Percentiles rank a stretch among this genome's conserved stretches.
phyloP scores from a whole-genome alignment of 352 stramenopile species.

The Globisporangium abappressorium region DNA sequence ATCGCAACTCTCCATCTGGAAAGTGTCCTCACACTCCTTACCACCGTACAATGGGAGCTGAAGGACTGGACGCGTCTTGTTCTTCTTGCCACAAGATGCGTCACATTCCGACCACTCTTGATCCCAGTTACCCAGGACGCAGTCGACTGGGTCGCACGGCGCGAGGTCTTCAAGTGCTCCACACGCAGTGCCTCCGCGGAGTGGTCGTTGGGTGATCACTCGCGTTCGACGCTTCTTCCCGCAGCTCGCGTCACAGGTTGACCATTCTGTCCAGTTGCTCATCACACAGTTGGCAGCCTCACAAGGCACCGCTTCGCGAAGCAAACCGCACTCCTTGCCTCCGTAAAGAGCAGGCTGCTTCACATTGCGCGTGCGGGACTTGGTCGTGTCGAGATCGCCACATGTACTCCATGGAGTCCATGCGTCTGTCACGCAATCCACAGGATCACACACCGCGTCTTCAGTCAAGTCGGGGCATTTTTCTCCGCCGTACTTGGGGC shows the following conservation, averaged over 20 bases:
- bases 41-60: conserved; percentile 37
- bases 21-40: conserved; percentile 26
- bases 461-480: conserved; percentile 29
- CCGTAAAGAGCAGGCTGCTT: conserved; percentile 31
- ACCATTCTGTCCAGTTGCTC: conserved; percentile 40
- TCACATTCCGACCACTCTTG: conserved; percentile 36
- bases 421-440: conserved; percentile 37
- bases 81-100: conserved; percentile 24
- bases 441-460: conserved; percentile 32
- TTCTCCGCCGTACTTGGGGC: conserved; percentile 35
- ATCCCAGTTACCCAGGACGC: conserved; percentile 35
- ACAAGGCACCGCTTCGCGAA: conserved; percentile 38
- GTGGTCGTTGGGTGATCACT: conserved; percentile 26
- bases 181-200: conserved; percentile 32
- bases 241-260: conserved; percentile 31
- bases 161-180: conserved; percentile 32
- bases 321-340: conserved; percentile 27
- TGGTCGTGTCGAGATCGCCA: conserved; percentile 24
- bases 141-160: conserved; percentile 42
- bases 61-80: conserved; percentile 35
- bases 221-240: conserved; percentile 41
- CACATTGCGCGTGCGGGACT: conserved; percentile 30
- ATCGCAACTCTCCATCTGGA: conserved; percentile 37
- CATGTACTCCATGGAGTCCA: conserved; percentile 40
- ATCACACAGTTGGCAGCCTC: conserved; percentile 48